Percentiles rank a stretch among this genome's conserved stretches.
Evolutionary conservation across 257 asterid genomes (phyloP).

Genomic region (Solanum pinnatisectum): DNA sequence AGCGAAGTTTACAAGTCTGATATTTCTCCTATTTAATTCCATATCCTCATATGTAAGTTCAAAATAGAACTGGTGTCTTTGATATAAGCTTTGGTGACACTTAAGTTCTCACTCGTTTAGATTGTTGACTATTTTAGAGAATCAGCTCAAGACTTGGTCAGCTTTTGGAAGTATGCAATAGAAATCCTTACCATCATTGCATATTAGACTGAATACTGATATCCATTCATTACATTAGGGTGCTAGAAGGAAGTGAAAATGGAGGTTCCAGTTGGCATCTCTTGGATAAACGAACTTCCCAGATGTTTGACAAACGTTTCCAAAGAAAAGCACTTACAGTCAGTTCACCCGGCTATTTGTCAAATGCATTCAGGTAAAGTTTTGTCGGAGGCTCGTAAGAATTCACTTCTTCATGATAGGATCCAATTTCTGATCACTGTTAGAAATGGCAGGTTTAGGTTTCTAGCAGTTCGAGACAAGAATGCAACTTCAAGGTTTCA

Average conservation of each 20-base stretch:
- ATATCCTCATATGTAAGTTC: background rate
- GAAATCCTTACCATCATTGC: background rate
- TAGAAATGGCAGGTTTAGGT: conserved; percentile 49
- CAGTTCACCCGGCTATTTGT: conserved; percentile 32
- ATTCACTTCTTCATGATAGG: background rate
- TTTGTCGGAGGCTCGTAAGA: background rate
- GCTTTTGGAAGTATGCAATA: background rate
- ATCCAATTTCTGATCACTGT: background rate
- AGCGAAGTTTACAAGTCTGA: background rate
- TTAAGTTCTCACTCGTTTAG: background rate
- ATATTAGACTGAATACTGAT: background rate
- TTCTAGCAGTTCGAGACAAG: conserved; percentile 53
- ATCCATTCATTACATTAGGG: conserved; percentile 36
- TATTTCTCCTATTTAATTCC: background rate
- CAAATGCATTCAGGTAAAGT: conserved; percentile 81
- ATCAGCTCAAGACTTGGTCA: background rate
- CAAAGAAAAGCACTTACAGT: conserved; percentile 56
- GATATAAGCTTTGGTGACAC: background rate
- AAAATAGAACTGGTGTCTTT: background rate
- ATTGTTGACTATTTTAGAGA: background rate
- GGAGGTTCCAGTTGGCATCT: conserved; percentile 72
- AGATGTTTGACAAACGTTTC: conserved; percentile 61
- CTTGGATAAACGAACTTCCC: conserved; percentile 57
- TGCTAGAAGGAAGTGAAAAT: conserved; percentile 78
- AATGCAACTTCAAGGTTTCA: conserved; percentile 71